Base-by-base conservation (phyloP, 139 green algal species). In the Chlorella vulgaris region DNA sequence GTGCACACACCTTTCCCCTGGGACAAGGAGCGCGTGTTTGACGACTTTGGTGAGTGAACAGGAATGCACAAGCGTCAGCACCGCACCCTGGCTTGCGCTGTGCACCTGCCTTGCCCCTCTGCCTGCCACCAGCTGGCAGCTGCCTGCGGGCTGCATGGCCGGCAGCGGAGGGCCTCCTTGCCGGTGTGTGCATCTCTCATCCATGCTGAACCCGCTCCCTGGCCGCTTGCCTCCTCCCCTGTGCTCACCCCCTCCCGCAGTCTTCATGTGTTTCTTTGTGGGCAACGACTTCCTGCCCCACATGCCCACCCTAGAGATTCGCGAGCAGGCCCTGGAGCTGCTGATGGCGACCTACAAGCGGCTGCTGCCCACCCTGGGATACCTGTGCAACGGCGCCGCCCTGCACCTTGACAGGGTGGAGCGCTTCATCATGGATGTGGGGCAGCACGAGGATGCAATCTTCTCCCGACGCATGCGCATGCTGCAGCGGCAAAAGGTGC, bases 241-340 rank as follows among this genome's bases (percentile, higher is more conserved):
- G 74, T 70, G 4, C 69, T 6, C 29, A 22, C n/a, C 18, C 70
- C 60, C 38, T 38, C 51, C 18, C 73, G 80, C 86, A 90, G 94
- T 99, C 33, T 99, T 99, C 89, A 97, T 99, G 88, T 99, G 96
- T 88, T 99, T 99, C 89, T 99, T 99, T 68, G 92, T 97, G 66
- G 96, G 97, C 51, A 99, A 99, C 76, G 97, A 99, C 84, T 99
- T 99, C 83, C 83, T 99, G 86, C 97, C 97, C 13, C 97, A 99
- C 90, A 98, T 98, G 95, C 97, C 97, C 26, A 99, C 97, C 19
- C 90, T 99, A 75, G 97, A 99, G 86, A 99, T 99, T 79, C 86
- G 90, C 6, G 92, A 95, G 90, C 92, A 94, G 31, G 97, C 95
- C 58, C 99, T 99, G 69, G 95, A 98, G 84, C 89, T 99, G 69